Percentiles rank a stretch among this genome's conserved stretches.
These are phyloP conservation scores for Malus asiatica DNA, from an alignment of 306 rosid genomes.

Conservation along the genomic window DNA sequence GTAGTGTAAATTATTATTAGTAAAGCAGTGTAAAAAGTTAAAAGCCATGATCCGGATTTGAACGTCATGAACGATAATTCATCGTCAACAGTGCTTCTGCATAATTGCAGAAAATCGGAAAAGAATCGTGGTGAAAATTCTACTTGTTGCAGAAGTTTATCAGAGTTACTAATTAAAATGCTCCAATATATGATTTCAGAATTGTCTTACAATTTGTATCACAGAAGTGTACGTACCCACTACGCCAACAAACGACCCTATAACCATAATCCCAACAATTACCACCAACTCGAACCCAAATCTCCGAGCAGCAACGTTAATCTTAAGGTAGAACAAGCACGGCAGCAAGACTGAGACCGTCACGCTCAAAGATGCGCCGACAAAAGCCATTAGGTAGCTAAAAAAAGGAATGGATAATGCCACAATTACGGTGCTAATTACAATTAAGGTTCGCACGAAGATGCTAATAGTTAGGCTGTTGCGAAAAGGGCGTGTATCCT, in stretches of 20 bases:
- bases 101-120: not conserved
- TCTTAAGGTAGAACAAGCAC: constrained; percentile 61
- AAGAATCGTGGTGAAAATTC: not conserved
- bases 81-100: not conserved
- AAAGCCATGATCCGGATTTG: not conserved
- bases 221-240: constrained; percentile 44
- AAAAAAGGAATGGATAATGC: constrained; percentile 57
- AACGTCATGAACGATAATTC: not conserved
- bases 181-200: not conserved
- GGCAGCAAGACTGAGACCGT: constrained; percentile 44
- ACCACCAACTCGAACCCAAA: constrained; percentile 40
- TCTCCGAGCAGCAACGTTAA: constrained; percentile 28
- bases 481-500: constrained; percentile 22
- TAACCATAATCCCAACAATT: constrained; percentile 33
- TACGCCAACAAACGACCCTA: constrained; percentile 37
- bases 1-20: too few species aligned
- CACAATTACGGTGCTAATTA: constrained; percentile 41
- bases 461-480: constrained; percentile 14
- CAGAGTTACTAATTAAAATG: not conserved
- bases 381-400: constrained; percentile 54
- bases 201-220: constrained; percentile 31
- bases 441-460: constrained; percentile 40
- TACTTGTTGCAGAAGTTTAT: not conserved
- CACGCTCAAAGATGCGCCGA: constrained; percentile 49
- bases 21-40: too few species aligned